Evolutionary conservation across 2,329 filamentous ascomycete species (phyloP).

Genomic region (Botrytis tulipae): DNA sequence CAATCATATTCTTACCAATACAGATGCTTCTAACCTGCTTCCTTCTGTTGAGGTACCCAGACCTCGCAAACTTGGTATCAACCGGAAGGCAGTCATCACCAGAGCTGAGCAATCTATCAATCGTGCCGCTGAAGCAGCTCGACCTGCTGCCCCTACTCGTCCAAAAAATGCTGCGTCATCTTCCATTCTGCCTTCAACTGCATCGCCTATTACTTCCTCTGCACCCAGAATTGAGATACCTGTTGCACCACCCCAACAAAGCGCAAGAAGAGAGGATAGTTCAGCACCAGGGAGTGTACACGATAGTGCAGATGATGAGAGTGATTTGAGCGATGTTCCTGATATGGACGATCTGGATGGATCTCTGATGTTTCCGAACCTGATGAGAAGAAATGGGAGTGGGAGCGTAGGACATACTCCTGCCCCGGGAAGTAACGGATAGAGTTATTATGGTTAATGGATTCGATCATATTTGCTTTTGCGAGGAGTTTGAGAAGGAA

Average conservation of each 20-base stretch:
- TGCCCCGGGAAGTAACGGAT: not conserved
- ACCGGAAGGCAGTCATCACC: conserved; percentile 52
- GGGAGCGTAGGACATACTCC: conserved; percentile 7
- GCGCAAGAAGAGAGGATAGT: conserved; percentile 40
- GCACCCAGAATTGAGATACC: conserved; percentile 42
- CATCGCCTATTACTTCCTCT: conserved; percentile 28
- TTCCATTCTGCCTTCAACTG: conserved; percentile 35
- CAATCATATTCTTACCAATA: conserved; percentile 38
- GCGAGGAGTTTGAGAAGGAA: conserved; percentile 6
- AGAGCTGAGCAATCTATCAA: conserved; percentile 59
- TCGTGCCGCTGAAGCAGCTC: conserved; percentile 40
- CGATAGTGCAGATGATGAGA: conserved; percentile 54
- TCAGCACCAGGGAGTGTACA: conserved; percentile 43
- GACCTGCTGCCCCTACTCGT: conserved; percentile 40
- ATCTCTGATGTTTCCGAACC: conserved; percentile 27
- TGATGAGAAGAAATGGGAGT: conserved; percentile 18
- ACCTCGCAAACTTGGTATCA: conserved; percentile 35
- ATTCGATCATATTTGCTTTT: not conserved
- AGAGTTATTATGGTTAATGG: not conserved
- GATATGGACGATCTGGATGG: conserved; percentile 37
- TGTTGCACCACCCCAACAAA: conserved; percentile 25
- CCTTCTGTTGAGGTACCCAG: conserved; percentile 31
- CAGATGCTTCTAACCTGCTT: conserved; percentile 34
- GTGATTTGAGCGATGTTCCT: conserved; percentile 51
- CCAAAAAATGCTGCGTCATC: conserved; percentile 23